A percentile compares a stretch with the other conserved stretches of the same genome.
Conservation (phyloP, 176 grass and related monocot species). For the Triticum dicoccoides region DNA sequence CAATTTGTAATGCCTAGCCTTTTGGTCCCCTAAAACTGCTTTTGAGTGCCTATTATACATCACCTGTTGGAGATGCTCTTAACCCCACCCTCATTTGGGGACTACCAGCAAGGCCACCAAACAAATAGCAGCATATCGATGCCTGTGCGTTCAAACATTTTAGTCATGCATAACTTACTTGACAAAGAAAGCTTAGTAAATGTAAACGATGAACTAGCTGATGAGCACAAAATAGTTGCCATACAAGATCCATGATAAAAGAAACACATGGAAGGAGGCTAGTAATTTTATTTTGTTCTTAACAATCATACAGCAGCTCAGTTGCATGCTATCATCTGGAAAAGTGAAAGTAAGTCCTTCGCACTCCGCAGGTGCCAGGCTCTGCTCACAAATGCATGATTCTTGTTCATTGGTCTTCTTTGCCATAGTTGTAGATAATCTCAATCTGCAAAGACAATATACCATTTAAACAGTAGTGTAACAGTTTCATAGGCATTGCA, state of each 20-base stretch:
- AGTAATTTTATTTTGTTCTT: conserved; percentile 45
- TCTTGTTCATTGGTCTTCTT: conserved; percentile 49
- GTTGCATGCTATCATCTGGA: conserved; percentile 25
- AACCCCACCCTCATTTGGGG: no score
- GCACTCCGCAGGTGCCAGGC: conserved; percentile 16
- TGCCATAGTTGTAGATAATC: conserved; percentile 87
- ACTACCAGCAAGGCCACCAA: no score
- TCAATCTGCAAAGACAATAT: conserved; percentile 63
- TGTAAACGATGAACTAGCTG: conserved; percentile 3
- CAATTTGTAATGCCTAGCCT: no score
- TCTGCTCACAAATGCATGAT: conserved; percentile 27
- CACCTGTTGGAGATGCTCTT: no score
- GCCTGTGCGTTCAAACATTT: no score
- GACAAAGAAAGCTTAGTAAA: no score
- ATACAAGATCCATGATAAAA: conserved; percentile 24
- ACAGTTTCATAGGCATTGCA: background rate
- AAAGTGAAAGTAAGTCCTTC: conserved; percentile 20
- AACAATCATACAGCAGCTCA: conserved; percentile 28
- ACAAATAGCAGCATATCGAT: no score
- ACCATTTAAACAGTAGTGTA: background rate
- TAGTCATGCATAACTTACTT: no score
- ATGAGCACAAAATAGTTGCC: background rate
- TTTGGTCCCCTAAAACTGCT: no score
- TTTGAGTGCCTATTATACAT: no score
- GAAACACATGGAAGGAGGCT: background rate